Base-by-base conservation (phyloP, 1,284 basidiomycete genomes). In the Psilocybe mexicana region DNA sequence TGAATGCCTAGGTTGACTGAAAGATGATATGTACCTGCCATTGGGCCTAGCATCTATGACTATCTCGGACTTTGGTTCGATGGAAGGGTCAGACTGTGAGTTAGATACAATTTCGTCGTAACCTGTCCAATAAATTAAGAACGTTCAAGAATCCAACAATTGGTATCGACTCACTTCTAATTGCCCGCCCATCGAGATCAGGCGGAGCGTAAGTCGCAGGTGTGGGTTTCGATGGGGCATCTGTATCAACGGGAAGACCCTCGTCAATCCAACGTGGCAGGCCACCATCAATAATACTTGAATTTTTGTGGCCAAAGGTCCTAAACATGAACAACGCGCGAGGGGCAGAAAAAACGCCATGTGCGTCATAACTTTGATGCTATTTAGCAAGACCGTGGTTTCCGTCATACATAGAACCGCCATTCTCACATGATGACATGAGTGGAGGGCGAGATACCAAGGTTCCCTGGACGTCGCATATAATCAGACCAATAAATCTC, bases 321-420 rank as follows among this genome's bases (percentile, higher is more conserved):
- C 91, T 86, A 81, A 97, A 96, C 76, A 93, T 98, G 79, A 91
- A 98, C 25, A 94, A 81, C 2, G 92, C 93, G 59, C 96, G 85
- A 50, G 96, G 94, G 25, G 93, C 84, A 1, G 92, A 94, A 77
- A 98, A 96, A 25, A 97, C 78, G 6, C 94, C 94, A 56, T 88
- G 80, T 1, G 88, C 80, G 70, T 97, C 96, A 71, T 98, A 98
- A 63, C 89, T 92, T 65, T 48, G 45, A 47, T 48, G 48, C 54
- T 30, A 12, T 24, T 61, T 48, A 60, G 52, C 55, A 61, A 56
- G 58, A 53, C 28, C 47, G n/a, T 25, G 12, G 24, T 26, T 40
- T 4, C 4, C 18, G 12, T 45, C 18, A 26, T 35, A 24, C 38
- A 42, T 24, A 43, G 6, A 43, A 43, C 24, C 43, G 33, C 8